These are phyloP conservation scores for Colletotrichum ledebouriae DNA, from an alignment of 2,329 filamentous ascomycete species.

Conservation along the genomic window DNA sequence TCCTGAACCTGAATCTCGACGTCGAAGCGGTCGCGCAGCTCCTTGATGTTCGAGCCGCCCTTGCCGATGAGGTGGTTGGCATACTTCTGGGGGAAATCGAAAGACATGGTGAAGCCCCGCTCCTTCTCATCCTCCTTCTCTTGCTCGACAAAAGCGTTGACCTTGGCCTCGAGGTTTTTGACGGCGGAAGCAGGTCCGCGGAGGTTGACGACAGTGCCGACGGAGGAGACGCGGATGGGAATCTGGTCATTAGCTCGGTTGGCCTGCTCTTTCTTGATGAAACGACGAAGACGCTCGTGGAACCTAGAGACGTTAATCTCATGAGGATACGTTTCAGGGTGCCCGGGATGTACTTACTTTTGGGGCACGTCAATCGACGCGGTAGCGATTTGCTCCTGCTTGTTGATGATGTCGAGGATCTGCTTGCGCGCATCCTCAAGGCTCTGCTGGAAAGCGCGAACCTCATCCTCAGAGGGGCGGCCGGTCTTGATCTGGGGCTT, in stretches of 20 bases:
- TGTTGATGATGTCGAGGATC: slow-evolving; percentile 69
- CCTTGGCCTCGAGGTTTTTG: slow-evolving; percentile 78
- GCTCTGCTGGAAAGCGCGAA: slow-evolving; percentile 66
- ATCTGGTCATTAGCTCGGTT: slow-evolving; percentile 69
- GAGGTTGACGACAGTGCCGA: slow-evolving; percentile 75
- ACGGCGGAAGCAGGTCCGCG: slow-evolving; percentile 83
- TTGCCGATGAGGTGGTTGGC: slow-evolving; percentile 86
- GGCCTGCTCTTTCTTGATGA: slow-evolving; percentile 75
- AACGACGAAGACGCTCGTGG: slow-evolving; percentile 73
- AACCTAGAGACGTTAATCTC: slow-evolving; percentile 58
- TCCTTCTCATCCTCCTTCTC: slow-evolving; percentile 95
- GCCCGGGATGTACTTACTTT: slow-evolving; percentile 57
- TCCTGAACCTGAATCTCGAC: slow-evolving; percentile 90
- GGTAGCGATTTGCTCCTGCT: slow-evolving; percentile 68
- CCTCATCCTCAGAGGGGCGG: slow-evolving; percentile 55
- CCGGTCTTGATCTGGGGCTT: slow-evolving; percentile 44
- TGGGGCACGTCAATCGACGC: slow-evolving; percentile 68
- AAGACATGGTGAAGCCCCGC: slow-evolving; percentile 85
- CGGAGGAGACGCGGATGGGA: slow-evolving; percentile 70
- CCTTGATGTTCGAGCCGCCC: slow-evolving; percentile 75
- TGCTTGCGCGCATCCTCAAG: slow-evolving; percentile 69
- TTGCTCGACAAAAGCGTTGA: slow-evolving; percentile 84
- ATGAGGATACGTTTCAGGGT: neutral
- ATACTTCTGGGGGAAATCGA: slow-evolving; percentile 95
- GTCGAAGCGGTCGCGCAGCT: slow-evolving; percentile 75